Conservation (phyloP, 2,329 filamentous ascomycete species). For the Claviceps citrina region DNA sequence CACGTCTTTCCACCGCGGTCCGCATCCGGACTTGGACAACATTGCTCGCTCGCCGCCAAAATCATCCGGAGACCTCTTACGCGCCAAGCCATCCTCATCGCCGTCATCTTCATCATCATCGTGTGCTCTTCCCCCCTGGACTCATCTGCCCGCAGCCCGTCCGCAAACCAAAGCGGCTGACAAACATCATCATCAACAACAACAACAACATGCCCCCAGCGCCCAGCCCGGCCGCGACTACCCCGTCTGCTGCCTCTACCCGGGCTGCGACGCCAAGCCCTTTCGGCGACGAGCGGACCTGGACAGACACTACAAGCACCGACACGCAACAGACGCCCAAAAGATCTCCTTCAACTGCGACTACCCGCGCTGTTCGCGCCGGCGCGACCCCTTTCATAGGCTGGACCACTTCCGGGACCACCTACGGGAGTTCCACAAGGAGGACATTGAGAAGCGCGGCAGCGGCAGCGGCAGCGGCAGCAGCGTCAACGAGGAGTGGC, state of each 20-base stretch:
- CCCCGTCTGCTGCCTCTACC: constrained; percentile 23
- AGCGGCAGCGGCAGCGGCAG: constrained; percentile 23
- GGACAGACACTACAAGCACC: constrained; percentile 34
- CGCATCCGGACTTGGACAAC: constrained; percentile 9
- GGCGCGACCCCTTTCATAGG: constrained; percentile 31
- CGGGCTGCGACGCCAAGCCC: constrained; percentile 27
- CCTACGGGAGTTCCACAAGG: constrained; percentile 38
- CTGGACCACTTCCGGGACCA: constrained; percentile 44
- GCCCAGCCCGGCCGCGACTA: constrained; percentile 15
- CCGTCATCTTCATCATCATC: background rate
- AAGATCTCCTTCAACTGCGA: constrained; percentile 35
- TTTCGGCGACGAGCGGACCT: constrained; percentile 41
- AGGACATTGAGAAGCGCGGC: constrained; percentile 36
- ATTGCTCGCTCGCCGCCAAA: constrained; percentile 7
- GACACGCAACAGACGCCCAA: constrained; percentile 26
- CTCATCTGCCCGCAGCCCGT: too few species aligned
- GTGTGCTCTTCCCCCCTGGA: too few species aligned
- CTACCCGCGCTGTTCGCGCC: constrained; percentile 32
- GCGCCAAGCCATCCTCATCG: constrained; percentile 3
- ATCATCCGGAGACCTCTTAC: constrained; percentile 6
- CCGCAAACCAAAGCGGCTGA: too few species aligned
- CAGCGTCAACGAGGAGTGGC: constrained; percentile 22
- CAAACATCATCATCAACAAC: too few species aligned
- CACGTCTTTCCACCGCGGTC: constrained; percentile 8
- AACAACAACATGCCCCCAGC: too few species aligned